These are phyloP conservation scores for Heracleum sosnowskyi DNA, from an alignment of 129 eudicot species.

Conservation along the genomic window DNA sequence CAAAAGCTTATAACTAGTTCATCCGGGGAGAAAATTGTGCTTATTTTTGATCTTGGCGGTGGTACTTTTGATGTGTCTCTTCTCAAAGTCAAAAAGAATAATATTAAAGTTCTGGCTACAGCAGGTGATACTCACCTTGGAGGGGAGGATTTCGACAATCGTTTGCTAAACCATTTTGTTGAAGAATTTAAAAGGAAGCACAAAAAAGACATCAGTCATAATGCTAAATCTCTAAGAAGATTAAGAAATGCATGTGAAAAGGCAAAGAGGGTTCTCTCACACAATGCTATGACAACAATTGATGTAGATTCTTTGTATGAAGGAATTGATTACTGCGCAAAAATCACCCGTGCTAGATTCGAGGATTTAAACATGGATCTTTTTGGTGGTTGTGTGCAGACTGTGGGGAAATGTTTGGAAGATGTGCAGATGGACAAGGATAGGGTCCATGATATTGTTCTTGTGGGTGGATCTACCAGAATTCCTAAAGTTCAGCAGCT, in stretches of 20 bases:
- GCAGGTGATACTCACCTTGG: background rate
- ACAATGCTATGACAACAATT: background rate
- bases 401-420: background rate
- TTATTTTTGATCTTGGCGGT: background rate
- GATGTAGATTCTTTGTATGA: background rate
- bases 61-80: background rate
- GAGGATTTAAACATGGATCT: background rate
- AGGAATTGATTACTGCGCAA: background rate
- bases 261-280: background rate
- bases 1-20: too few relatives aligned
- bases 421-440: background rate
- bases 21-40: background rate
- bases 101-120: background rate
- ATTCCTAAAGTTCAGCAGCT: background rate
- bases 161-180: background rate
- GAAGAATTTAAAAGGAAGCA: background rate
- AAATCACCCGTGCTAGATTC: background rate
- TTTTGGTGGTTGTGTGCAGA: background rate
- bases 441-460: background rate
- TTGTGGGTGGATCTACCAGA: background rate
- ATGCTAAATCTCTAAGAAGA: background rate
- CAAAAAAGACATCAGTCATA: background rate
- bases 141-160: background rate
- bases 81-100: background rate
- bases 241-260: background rate